phyloP scores from a whole-genome alignment of 108 stramenopile genomes.

The Cyclotella sp. region DNA sequence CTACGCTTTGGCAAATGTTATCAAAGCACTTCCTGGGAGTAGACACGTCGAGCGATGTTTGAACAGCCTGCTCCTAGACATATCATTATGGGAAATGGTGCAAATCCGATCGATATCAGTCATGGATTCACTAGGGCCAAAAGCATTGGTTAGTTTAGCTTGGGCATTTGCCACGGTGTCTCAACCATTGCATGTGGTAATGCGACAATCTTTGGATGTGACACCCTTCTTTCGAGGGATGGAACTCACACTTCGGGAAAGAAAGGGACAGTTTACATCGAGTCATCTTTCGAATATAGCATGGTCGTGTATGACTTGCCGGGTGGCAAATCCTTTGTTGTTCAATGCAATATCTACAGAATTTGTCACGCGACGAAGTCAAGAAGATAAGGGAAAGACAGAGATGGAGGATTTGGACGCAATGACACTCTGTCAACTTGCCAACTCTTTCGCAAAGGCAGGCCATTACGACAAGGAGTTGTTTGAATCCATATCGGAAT shows the following conservation, averaged over 20 bases:
- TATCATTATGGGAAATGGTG: background rate
- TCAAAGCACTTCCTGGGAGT: background rate
- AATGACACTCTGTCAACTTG: constrained; percentile 39
- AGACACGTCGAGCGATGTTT: no score
- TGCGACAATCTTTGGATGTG: constrained; percentile 9
- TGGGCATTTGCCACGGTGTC: constrained; percentile 37
- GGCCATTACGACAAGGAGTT: constrained; percentile 23
- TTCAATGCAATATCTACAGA: constrained; percentile 30
- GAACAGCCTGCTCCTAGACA: background rate
- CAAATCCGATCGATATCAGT: background rate
- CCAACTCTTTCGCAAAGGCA: constrained; percentile 44
- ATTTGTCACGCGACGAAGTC: constrained; percentile 16
- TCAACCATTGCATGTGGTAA: background rate
- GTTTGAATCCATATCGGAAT: constrained; percentile 23
- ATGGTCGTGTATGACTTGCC: constrained; percentile 47
- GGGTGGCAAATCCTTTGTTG: constrained; percentile 4
- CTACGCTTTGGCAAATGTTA: background rate
- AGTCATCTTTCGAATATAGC: constrained; percentile 39
- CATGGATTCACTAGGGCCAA: constrained; percentile 12
- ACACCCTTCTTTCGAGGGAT: constrained; percentile 25
- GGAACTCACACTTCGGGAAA: constrained; percentile 1
- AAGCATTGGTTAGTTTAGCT: constrained; percentile 31
- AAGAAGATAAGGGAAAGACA: background rate
- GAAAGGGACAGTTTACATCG: constrained; percentile 15
- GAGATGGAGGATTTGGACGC: constrained; percentile 15